Conservation (phyloP, 2,329 filamentous ascomycete species). For the Cercospora sp. region DNA sequence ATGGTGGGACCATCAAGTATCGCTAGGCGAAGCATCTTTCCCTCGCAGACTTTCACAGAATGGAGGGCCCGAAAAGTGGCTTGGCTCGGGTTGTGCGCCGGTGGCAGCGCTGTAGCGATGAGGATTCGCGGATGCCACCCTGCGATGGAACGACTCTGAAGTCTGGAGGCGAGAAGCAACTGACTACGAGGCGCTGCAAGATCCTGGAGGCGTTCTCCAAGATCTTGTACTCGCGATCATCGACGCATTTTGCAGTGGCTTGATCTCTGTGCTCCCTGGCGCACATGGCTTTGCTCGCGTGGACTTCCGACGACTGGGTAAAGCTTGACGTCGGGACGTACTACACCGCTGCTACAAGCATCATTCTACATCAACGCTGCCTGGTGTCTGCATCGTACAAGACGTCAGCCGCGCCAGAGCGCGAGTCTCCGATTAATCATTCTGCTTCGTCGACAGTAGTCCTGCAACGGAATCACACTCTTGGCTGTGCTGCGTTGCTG, state of each 20-base stretch:
- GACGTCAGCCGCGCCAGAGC: background rate
- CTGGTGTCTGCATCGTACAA: constrained; percentile 10
- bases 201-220: constrained; percentile 5
- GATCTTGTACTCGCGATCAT: constrained; percentile 19
- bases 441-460: background rate
- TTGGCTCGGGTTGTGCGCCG: background rate
- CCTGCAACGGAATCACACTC: background rate
- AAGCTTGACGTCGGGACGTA: constrained; percentile 2
- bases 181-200: constrained; percentile 5
- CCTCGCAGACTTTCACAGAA: background rate
- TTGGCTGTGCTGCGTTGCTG: background rate
- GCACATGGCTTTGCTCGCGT: constrained; percentile 11
- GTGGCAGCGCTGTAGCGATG: background rate
- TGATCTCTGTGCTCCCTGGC: constrained; percentile 14
- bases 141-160: constrained; percentile 20
- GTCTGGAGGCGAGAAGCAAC: background rate
- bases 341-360: constrained; percentile 7
- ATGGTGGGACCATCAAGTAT: constrained; percentile 12
- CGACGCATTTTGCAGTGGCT: constrained; percentile 10
- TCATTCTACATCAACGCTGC: background rate
- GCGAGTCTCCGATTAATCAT: background rate
- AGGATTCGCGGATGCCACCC: constrained; percentile 19
- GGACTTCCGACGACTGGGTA: constrained; percentile 14
- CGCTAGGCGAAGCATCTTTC: constrained; percentile 22
- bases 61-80: background rate